Evolutionary conservation across 768 basidiomycete genomes (phyloP).

Genomic region (Leccinum fibrillosum): DNA sequence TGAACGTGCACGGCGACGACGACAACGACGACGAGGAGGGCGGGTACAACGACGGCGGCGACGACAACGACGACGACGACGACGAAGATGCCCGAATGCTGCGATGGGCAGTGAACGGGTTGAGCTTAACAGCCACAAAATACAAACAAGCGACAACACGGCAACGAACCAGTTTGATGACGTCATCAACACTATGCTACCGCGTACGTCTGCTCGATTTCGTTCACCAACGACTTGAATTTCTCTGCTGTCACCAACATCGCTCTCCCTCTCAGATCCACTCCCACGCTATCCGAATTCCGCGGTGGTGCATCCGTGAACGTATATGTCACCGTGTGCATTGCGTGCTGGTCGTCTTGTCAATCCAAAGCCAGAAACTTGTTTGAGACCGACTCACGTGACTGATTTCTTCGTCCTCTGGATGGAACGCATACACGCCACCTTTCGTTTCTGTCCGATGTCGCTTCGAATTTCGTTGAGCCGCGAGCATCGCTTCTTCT

Average conservation of each 20-base stretch:
- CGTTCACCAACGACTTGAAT: slow-evolving; percentile 40
- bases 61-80: background rate
- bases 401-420: slow-evolving; percentile 76
- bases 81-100: background rate
- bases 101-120: background rate
- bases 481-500: slow-evolving; percentile 47
- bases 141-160: slow-evolving; percentile 17
- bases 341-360: slow-evolving; percentile 16
- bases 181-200: slow-evolving; percentile 1
- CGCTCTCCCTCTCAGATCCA: slow-evolving; percentile 64
- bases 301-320: slow-evolving; percentile 54
- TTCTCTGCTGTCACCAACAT: slow-evolving; percentile 54
- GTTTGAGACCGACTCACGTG: slow-evolving; percentile 39
- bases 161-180: background rate
- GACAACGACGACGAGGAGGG: background rate
- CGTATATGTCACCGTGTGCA: slow-evolving; percentile 32
- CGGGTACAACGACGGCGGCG: background rate
- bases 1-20: background rate
- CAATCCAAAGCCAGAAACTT: background rate
- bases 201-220: slow-evolving; percentile 36
- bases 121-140: slow-evolving; percentile 12
- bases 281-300: slow-evolving; percentile 65
- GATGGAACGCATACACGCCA: slow-evolving; percentile 74
- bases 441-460: slow-evolving; percentile 36
- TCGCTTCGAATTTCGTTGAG: slow-evolving; percentile 38